phyloP scores from a whole-genome alignment of 805 yeast species.

The Jamesozyma piceae region DNA sequence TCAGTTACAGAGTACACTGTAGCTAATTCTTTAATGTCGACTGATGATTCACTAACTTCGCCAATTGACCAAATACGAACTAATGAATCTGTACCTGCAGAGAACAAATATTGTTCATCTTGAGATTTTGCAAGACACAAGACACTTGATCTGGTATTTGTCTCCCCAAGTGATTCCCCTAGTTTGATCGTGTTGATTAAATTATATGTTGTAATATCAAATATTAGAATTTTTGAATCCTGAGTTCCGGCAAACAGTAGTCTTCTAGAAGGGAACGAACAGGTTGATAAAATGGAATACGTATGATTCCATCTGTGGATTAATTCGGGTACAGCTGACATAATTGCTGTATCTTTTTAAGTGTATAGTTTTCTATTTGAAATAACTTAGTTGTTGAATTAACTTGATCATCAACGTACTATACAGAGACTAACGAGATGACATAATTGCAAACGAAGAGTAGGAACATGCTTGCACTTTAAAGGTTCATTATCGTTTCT shows the following conservation, averaged over 20 bases:
- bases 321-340: conserved; percentile 18
- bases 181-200: conserved; percentile 36
- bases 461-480: too few species aligned
- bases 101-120: conserved; percentile 52
- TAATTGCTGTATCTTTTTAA: not conserved
- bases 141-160: conserved; percentile 37
- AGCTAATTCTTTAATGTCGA: conserved; percentile 40
- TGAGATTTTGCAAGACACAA: conserved; percentile 52
- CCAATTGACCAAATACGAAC: conserved; percentile 75
- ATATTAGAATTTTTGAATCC: conserved; percentile 65
- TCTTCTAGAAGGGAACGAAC: conserved; percentile 47
- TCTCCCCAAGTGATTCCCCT: conserved; percentile 34
- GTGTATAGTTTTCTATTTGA: too few species aligned
- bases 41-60: conserved; percentile 6
- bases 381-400: too few species aligned
- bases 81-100: conserved; percentile 86
- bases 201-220: conserved; percentile 58
- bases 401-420: not conserved
- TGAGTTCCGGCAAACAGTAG: conserved; percentile 85
- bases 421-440: too few species aligned
- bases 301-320: conserved; percentile 71
- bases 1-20: conserved; percentile 79
- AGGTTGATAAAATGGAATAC: conserved; percentile 64
- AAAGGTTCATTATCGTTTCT: too few species aligned
- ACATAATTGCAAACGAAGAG: too few species aligned